A percentile compares a stretch with the other conserved stretches of the same genome.
phyloP scores from a whole-genome alignment of 2,329 filamentous ascomycete genomes.

The Trichoderma koningiopsis region DNA sequence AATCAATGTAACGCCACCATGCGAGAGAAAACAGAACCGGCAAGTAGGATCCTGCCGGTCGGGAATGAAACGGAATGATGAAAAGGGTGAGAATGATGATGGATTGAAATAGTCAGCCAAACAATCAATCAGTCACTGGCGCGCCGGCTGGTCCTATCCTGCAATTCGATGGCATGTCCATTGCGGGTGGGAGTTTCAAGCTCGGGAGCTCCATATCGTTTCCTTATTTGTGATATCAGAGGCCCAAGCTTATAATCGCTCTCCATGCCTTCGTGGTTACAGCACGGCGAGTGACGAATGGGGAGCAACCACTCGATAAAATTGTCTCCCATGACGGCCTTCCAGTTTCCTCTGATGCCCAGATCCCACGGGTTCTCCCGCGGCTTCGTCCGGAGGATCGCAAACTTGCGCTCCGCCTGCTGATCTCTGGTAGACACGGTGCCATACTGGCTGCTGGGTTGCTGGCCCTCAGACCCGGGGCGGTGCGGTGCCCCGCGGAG shows the following conservation, averaged over 20 bases:
- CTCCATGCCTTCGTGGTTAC: constrained; percentile 63
- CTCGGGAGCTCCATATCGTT: constrained; percentile 38
- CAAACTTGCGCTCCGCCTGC: constrained; percentile 68
- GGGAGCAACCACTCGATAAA: constrained; percentile 80
- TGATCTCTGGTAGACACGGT: constrained; percentile 42
- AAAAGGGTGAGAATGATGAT: background rate
- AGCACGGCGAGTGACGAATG: constrained; percentile 72
- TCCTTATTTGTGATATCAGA: constrained; percentile 59
- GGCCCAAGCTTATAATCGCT: constrained; percentile 71
- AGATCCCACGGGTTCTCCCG: constrained; percentile 88
- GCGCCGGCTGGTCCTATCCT: constrained; percentile 9
- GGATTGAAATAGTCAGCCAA: background rate
- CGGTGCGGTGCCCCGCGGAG: constrained; percentile 41
- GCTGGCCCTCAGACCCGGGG: constrained; percentile 28
- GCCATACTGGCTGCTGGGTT: background rate
- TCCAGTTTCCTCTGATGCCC: constrained; percentile 70
- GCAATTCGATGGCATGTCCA: constrained; percentile 21
- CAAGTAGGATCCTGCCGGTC: background rate
- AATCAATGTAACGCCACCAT: background rate
- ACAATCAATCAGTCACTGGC: background rate
- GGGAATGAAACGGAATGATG: background rate
- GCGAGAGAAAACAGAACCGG: background rate
- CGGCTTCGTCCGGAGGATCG: constrained; percentile 70
- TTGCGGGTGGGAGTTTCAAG: background rate
- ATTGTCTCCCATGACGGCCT: constrained; percentile 74